These are phyloP conservation scores for Cadophora gregata DNA, from an alignment of 2,329 filamentous ascomycete genomes.

Conservation along the genomic window DNA sequence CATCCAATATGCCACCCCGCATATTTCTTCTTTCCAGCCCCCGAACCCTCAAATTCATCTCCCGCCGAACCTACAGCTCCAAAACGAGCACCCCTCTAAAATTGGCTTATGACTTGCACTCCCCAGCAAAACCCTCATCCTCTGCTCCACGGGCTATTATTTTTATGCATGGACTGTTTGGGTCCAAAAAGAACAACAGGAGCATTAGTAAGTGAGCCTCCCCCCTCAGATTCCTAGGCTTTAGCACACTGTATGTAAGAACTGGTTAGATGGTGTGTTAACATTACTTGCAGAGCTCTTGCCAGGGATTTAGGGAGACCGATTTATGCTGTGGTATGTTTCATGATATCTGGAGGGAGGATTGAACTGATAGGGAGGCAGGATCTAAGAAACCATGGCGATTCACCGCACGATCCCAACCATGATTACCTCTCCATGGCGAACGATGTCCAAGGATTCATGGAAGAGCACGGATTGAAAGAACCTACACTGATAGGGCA, in stretches of 20 bases:
- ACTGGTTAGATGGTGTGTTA: constrained; percentile 15
- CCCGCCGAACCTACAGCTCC: constrained; percentile 17
- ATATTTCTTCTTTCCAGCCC: constrained; percentile 16
- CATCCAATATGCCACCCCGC: constrained; percentile 21
- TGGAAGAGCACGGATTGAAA: constrained; percentile 71
- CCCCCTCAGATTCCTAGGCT: background rate
- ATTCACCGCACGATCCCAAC: constrained; percentile 75
- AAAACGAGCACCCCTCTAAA: constrained; percentile 7
- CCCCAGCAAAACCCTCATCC: constrained; percentile 56
- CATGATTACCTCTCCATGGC: constrained; percentile 88
- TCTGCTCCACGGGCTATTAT: constrained; percentile 69
- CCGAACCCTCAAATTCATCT: constrained; percentile 23
- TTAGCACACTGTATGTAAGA: background rate
- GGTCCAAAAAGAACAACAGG: constrained; percentile 93
- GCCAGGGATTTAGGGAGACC: constrained; percentile 80
- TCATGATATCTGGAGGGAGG: no score
- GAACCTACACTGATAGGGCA: constrained; percentile 85
- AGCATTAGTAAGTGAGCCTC: constrained; percentile 83
- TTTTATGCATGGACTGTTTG: constrained; percentile 92
- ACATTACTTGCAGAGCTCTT: constrained; percentile 64
- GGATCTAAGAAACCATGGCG: constrained; percentile 93
- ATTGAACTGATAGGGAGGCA: constrained; percentile 44
- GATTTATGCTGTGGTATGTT: constrained; percentile 78
- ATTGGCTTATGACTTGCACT: constrained; percentile 71
- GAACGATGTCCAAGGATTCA: constrained; percentile 80